Base-by-base conservation (phyloP, 1,284 basidiomycete genomes). In the Pisolithus thermaeus region DNA sequence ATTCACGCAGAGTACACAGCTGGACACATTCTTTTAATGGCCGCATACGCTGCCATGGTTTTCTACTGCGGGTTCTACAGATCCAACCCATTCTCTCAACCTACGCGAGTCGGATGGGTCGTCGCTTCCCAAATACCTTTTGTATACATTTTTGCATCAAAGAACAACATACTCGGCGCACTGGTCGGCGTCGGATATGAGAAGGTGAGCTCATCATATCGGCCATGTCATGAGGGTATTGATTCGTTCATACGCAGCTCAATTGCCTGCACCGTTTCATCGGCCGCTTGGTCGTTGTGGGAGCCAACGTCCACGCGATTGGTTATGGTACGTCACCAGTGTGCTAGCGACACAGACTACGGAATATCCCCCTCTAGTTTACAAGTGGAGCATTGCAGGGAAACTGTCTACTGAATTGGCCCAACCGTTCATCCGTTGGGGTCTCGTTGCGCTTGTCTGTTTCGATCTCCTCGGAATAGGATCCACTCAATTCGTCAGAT, bases 261-360 rank as follows among this genome's bases (percentile, higher is more conserved):
- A 90, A 91, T 66, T 85, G 81, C 62, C 64, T 92, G 23, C 91
- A 93, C 68, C 84, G 90, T 46, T 82, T 84, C 57, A 70, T 79
- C 7, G 91, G 87, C 12, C 73, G 79, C 37, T 58, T 84, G 42
- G 67, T 83, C n/a, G 77, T 90, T 46, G 56, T 89, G 18, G 75
- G 76, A 9, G 75, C 76, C 3, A 84, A 88, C 50, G 63, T 90
- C 27, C 91, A 93, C 62, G 73, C 73, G 3, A 49, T 86, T 14
- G 78, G 78, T 20, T 82, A 76, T 56, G 70, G 83, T 86, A 59
- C 52, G 80, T 74, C 7, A 35, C 1, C 32, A 38, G 30, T 12
- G 45, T 20, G 20, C 23, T 14, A 41, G 12, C 14, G 36, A 18
- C 23, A 2, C 11, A 23, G 25, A 23, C 23, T 22, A 32, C 25